Base-by-base conservation (phyloP, 2,329 filamentous ascomycete species). In the Apiospora phragmitis region DNA sequence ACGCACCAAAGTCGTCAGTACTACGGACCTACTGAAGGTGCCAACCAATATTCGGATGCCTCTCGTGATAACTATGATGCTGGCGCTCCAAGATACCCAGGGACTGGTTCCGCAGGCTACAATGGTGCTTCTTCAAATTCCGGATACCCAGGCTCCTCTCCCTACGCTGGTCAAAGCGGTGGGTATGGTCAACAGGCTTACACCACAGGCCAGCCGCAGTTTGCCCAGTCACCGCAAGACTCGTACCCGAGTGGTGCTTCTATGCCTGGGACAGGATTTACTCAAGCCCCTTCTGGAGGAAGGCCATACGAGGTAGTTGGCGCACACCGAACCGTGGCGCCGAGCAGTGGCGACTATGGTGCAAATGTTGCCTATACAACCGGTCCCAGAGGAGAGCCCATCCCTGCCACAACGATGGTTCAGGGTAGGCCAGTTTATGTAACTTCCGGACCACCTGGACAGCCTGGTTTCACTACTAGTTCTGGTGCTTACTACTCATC, bases 91-190 rank as follows among this genome's bases (percentile, higher is more conserved):
- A 85, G 84, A 78, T 88, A 88, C 76, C 85, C 86, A 75, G 85
- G 85, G 77, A 84, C 82, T 71, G 85, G 85, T 72, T 80, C 83
- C 47, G 82, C 82, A 65, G 85, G 85, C 74, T 88, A 87, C 75
- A 86, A 80, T 55, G 85, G 85, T 72, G 84, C 84, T 69, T 76
- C 83, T 71, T 79, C 78, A 73, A 24, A 67, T 26, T 29, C 42
- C 29, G 65, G 79, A 49, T 84, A 82, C 72, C 74, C 73, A 55
- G 69, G 68, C 26, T 79, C 78, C 65, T 49, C 59, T 47, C 76
- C 77, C 67, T 80, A 79, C 75, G 75, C 71, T 45, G 74, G 74
- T 72, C 79, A 77, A 72, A 75, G 47, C 24, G 35, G 75, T 76
- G 74, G 77, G 72, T 80, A 79, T 74, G 74, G 73, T 73, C 76